Evolutionary conservation across 441 rosid genomes (phyloP).

Genomic region (Jatropha podagrica): DNA sequence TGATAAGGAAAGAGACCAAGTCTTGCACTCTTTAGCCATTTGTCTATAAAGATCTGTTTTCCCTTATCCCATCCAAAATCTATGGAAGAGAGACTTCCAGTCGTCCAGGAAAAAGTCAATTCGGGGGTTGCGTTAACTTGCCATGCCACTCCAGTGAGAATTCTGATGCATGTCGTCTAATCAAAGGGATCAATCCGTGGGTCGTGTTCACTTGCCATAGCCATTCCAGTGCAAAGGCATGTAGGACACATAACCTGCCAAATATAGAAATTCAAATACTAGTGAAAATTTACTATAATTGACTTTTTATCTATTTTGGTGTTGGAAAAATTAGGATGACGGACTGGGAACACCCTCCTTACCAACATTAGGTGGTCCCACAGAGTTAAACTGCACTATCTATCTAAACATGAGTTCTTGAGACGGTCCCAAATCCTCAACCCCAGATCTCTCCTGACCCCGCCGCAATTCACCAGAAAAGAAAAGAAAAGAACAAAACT

Average conservation of each 20-base stretch:
- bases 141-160: not conserved
- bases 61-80: not conserved
- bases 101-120: not conserved
- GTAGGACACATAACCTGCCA: conserved; percentile 96
- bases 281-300: too few relatives aligned
- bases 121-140: not conserved
- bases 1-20: not conserved
- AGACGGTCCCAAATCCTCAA: not conserved
- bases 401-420: not conserved
- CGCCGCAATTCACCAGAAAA: not conserved
- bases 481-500: too few relatives aligned
- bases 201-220: conserved; percentile 98
- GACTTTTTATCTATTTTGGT: too few relatives aligned
- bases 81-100: not conserved
- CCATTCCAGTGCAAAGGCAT: conserved; percentile 98
- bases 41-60: not conserved
- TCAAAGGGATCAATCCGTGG: conserved; percentile 92
- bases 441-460: not conserved
- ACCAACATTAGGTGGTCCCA: not conserved
- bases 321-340: not conserved
- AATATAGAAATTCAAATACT: not conserved
- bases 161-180: conserved; percentile 36
- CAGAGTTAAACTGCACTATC: not conserved
- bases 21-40: conserved; percentile 2
- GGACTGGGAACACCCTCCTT: not conserved